Evolutionary conservation across 2,329 filamentous ascomycete genomes (phyloP), one percentile per base, ranked within the genome.

Genomic region (Arthrobotrys megalospora): DNA sequence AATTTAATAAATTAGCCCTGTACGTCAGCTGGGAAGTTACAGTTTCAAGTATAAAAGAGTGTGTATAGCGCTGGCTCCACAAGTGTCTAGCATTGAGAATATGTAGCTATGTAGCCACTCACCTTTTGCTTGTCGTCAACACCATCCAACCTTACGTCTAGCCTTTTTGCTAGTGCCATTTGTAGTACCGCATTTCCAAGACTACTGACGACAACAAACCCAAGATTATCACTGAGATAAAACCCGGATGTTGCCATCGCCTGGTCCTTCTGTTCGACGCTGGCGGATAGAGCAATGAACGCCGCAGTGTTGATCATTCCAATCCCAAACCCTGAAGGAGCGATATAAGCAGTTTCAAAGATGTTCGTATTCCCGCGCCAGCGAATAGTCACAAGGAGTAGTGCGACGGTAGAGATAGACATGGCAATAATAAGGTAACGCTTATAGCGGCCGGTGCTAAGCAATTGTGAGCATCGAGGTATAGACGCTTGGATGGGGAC

Each of bases 401-500:
- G 32, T 12, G 76, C 34, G 16, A 38, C 10, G 10, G 63, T 62
- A 16, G 68, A 71, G 50, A 70, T 52, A 24, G 47, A 41, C n/a
- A 75, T 65, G 0, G 88, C 87, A 0, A 88, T 63, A 0, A 89
- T 84, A 0, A 89, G 85, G 0, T 90, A 85, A 0, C 82, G 79
- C 77, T 90, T 91, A 82, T 91, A 92, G 0, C 86, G 85, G 0
- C 90, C 90, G 0, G 89, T 91, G 14, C 84, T 85, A 47, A 86
- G 14, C 3, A 1, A 38, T n/a, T 52, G 28, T 12, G 4, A 34
- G 7, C 24, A 32, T 41, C 36, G 11, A 16, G 28, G 32, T 45
- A 19, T 63, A 45, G 32, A 10, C 12, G 14, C n/a, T 86, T 47
- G 43, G 47, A 52, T 28, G 16, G 10, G 24, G 11, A 36, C n/a